Conservation (phyloP, 2,329 filamentous ascomycete genomes). For the Colletotrichum liaoningense region DNA sequence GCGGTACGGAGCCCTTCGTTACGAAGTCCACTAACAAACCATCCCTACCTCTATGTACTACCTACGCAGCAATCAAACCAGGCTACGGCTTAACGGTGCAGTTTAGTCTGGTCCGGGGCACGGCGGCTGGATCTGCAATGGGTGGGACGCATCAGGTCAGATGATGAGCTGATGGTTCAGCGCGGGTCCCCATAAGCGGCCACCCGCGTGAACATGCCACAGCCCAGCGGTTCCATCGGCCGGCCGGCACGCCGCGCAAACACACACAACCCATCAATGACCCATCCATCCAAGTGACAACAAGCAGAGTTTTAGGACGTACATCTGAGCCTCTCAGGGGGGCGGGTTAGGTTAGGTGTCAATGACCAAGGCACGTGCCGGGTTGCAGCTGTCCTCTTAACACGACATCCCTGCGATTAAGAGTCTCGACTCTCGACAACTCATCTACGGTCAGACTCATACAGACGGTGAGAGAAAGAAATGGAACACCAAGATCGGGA, state of each 20-base stretch:
- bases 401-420: neutral
- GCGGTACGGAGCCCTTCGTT: too few relatives aligned
- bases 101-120: neutral
- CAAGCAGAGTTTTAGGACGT: neutral
- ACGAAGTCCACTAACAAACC: too few relatives aligned
- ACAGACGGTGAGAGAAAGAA: neutral
- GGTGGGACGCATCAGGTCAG: conserved; percentile 12
- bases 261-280: neutral
- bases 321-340: too few relatives aligned
- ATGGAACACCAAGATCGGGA: neutral
- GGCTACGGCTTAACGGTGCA: too few relatives aligned
- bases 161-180: neutral
- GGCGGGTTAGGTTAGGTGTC: neutral
- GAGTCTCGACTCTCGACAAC: neutral
- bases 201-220: neutral
- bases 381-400: neutral
- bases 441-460: neutral
- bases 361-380: neutral
- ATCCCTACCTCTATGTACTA: too few relatives aligned
- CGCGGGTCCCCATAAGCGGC: neutral
- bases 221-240: neutral
- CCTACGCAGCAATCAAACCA: too few relatives aligned
- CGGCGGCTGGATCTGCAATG: neutral
- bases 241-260: conserved; percentile 5
- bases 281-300: neutral